A percentile compares a stretch with the other conserved stretches of the same genome.
Conservation (phyloP, 768 basidiomycete species). For the Macrolepiota fuliginosa region DNA sequence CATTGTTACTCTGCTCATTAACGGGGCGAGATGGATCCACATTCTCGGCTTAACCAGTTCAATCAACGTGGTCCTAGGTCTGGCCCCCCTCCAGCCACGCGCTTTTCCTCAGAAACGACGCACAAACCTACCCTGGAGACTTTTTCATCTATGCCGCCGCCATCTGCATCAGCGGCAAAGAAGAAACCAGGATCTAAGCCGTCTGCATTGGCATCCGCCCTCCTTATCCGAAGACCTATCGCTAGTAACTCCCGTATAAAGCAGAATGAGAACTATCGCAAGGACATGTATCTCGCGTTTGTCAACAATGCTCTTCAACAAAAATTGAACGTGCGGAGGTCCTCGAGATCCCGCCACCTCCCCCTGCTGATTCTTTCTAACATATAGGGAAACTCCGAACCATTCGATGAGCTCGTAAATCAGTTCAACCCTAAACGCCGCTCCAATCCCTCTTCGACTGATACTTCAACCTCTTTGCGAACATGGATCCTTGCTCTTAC, state of each 20-base stretch:
- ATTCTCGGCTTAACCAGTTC: constrained; percentile 73
- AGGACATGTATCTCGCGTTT: constrained; percentile 83
- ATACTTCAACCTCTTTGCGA: constrained; percentile 44
- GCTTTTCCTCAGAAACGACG: constrained; percentile 40
- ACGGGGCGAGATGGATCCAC: constrained; percentile 60
- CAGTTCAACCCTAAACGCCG: constrained; percentile 65
- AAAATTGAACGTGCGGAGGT: constrained; percentile 57
- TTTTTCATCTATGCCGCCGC: constrained; percentile 25
- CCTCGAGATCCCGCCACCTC: not conserved
- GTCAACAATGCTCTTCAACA: constrained; percentile 79
- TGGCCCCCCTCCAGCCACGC: constrained; percentile 47
- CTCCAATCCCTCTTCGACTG: constrained; percentile 20
- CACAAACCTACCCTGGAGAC: constrained; percentile 17
- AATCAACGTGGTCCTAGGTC: constrained; percentile 70
- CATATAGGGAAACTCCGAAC: constrained; percentile 63
- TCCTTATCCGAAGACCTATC: constrained; percentile 51
- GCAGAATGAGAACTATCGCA: constrained; percentile 71
- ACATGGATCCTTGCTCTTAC: constrained; percentile 85
- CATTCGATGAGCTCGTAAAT: constrained; percentile 86
- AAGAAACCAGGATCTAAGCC: constrained; percentile 28
- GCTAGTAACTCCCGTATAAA: constrained; percentile 78
- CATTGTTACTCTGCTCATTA: not conserved
- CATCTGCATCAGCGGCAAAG: constrained; percentile 43
- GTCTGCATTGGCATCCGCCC: constrained; percentile 23
- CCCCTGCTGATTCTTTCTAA: constrained; percentile 3